Evolutionary conservation across 2,329 filamentous ascomycete species (phyloP).

Genomic region (Fusarium chuoi): DNA sequence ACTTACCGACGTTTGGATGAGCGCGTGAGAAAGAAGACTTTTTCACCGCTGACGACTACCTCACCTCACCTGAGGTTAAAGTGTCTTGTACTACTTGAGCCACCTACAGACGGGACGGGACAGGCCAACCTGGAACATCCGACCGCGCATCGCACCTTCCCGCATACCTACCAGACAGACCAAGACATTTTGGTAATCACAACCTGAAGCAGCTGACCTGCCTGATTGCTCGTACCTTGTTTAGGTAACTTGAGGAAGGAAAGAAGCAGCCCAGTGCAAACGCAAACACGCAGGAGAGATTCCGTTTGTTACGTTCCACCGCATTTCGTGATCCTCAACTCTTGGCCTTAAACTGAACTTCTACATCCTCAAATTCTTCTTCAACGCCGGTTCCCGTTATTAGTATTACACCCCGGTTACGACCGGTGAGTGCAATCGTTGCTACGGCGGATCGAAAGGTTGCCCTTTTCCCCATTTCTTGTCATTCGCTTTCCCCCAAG

Average conservation of each 20-base stretch:
- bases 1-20: neutral
- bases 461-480: neutral
- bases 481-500: neutral
- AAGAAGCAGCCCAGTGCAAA: constrained; percentile 19
- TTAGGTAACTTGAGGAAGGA: constrained; percentile 13
- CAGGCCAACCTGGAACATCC: constrained; percentile 4
- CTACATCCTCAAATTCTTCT: constrained; percentile 18
- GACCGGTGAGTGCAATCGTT: constrained; percentile 19
- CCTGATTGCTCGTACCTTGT: neutral
- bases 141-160: constrained; percentile 22
- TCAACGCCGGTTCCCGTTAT: constrained; percentile 27
- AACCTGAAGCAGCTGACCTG: constrained; percentile 4
- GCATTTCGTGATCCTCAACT: constrained; percentile 32
- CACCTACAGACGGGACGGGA: neutral
- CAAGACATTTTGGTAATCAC: constrained; percentile 3
- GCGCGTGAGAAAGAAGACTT: constrained; percentile 4
- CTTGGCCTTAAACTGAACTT: constrained; percentile 14
- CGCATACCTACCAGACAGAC: constrained; percentile 11
- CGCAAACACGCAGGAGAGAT: constrained; percentile 23
- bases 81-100: constrained; percentile 3
- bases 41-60: constrained; percentile 20
- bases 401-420: constrained; percentile 20
- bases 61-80: neutral
- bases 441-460: constrained; percentile 1
- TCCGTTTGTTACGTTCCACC: constrained; percentile 34